A percentile compares a stretch with the other conserved stretches of the same genome.
Conservation (phyloP, 169 alveolate genomes). For the Theileria sp. region DNA sequence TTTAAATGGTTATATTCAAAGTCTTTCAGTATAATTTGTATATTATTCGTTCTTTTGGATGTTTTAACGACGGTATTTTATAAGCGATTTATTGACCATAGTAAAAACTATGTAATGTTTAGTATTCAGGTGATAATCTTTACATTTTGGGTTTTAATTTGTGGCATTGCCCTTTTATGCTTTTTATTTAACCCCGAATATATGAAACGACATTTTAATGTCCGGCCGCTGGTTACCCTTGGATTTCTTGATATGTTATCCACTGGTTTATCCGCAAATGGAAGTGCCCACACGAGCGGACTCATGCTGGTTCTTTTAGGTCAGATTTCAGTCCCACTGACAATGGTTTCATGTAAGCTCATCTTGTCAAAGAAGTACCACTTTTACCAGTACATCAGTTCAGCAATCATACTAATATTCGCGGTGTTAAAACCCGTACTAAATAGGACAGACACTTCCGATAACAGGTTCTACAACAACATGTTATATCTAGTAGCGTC, state of each 20-base stretch:
- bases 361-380: slow-evolving; percentile 43
- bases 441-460: neutral
- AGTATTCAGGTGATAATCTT: slow-evolving; percentile 32
- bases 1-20: slow-evolving; percentile 14
- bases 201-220: slow-evolving; percentile 49
- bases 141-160: slow-evolving; percentile 10
- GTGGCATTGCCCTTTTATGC: slow-evolving; percentile 16
- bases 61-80: slow-evolving; percentile 47
- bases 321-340: slow-evolving; percentile 60
- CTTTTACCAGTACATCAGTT: slow-evolving; percentile 46
- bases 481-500: slow-evolving; percentile 32
- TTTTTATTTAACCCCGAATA: slow-evolving; percentile 14
- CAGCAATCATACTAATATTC: slow-evolving; percentile 30
- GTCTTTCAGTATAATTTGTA: slow-evolving; percentile 23
- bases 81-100: slow-evolving; percentile 62
- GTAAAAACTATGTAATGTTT: slow-evolving; percentile 56
- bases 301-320: slow-evolving; percentile 50
- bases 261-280: slow-evolving; percentile 42
- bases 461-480: slow-evolving; percentile 42
- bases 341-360: slow-evolving; percentile 52
- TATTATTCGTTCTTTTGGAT: slow-evolving; percentile 51
- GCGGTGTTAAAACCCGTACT: slow-evolving; percentile 46
- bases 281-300: slow-evolving; percentile 66
- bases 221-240: slow-evolving; percentile 29
- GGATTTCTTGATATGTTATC: slow-evolving; percentile 39